Base-by-base conservation (phyloP, 805 yeast species). In the Spathaspora passalidarum region DNA sequence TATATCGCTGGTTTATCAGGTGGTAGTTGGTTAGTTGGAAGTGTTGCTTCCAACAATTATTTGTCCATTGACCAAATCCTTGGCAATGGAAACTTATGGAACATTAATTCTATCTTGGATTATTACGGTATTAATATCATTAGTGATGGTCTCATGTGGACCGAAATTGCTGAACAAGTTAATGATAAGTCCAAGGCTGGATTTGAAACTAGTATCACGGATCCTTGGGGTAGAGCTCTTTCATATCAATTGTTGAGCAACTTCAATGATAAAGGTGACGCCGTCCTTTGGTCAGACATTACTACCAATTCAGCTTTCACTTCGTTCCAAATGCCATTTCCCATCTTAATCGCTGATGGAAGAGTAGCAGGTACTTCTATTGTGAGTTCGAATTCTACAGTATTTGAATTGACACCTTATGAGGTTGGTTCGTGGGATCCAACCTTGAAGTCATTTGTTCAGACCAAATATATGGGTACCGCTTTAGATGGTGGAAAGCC, bases 351-450 rank as follows among this genome's bases (percentile, higher is more conserved):
- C 18, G 61, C 73, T 3, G 63, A 66, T 48, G 71, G 70, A 14
- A 63, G 72, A 54, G 61, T 68, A 10, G 73, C 74, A 3, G 65
- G 63, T 21, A 49, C 63, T 1, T 44, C 44, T 9, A 52, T 65
- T 44, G 56, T 66, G 35, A 59, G 62, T 50, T 63, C 58, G 1
- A 67, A 69, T 52, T 67, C 75, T 18, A 67, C 76, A 1, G 62
- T 70, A 10, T 59, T 69, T 45, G 76, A 70, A 57, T 45, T 67
- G 46, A 66, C 57, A 42, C 71, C 76, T 5, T 69, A 43, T 51
- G 76, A 70, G 53, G 46, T 89, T 57, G 97, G 97, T 13, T 82
- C 95, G 4, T 89, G 96, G 96, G 97, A 90, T 59, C 86, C 88
- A 13, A 71, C 85, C 1, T 65, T 87, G 45, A 71, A 76, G 45